Percentiles rank a stretch among this genome's conserved stretches.
Evolutionary conservation across 371 early-diverging fungal genomes (phyloP).

Genomic region (Mortierella sp.): DNA sequence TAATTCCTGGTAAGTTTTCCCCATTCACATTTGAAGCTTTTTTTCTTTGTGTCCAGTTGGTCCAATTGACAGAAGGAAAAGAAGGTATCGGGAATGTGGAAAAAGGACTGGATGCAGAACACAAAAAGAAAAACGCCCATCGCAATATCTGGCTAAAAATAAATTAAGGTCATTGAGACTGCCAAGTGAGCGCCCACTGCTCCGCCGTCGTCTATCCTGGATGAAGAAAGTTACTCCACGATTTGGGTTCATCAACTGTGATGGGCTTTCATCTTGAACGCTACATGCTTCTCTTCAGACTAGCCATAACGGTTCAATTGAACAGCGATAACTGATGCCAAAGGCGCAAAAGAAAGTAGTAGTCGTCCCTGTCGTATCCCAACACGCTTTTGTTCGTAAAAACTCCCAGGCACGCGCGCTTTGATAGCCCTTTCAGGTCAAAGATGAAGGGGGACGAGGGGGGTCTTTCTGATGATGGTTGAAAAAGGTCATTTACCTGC

Average conservation of each 20-base stretch:
- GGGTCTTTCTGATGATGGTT: background rate
- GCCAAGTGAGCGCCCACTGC: background rate
- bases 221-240: background rate
- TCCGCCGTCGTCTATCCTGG: background rate
- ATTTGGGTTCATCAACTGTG: background rate
- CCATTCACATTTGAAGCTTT: too few species aligned
- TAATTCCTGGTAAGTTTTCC: background rate
- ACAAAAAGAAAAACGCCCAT: background rate
- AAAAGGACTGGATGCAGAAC: background rate
- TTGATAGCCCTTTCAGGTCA: background rate
- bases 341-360: background rate
- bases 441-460: background rate
- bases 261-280: background rate
- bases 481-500: conserved; percentile 68
- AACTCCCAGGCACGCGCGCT: conserved; percentile 1
- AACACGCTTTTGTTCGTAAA: background rate
- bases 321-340: background rate
- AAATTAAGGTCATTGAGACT: conserved; percentile 14
- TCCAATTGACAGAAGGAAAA: background rate
- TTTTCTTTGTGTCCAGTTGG: background rate
- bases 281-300: background rate
- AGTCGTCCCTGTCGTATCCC: background rate
- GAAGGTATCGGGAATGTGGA: background rate
- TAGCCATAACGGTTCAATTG: background rate
- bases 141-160: conserved; percentile 3